Evolutionary conservation across 192 early-diverging fungal genomes (phyloP).

Genomic region (Backusella macrospora): DNA sequence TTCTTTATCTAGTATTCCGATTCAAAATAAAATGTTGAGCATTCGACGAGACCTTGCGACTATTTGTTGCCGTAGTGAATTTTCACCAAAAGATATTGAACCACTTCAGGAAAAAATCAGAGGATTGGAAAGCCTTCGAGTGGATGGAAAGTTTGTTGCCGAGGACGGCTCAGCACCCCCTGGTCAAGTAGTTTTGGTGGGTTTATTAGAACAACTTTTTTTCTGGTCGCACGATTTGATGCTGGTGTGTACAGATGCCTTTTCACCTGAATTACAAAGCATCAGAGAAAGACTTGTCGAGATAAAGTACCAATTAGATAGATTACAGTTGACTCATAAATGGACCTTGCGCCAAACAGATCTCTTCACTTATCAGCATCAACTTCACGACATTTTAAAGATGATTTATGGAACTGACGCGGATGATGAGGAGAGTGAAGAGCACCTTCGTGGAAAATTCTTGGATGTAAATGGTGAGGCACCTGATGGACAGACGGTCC

Average conservation of each 20-base stretch:
- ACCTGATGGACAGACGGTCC: slow-evolving; percentile 69
- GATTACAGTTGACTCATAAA: slow-evolving; percentile 69
- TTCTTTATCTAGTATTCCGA: slow-evolving; percentile 52
- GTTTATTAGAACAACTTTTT: slow-evolving; percentile 79
- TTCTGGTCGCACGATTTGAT: slow-evolving; percentile 81
- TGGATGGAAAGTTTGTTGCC: slow-evolving; percentile 81
- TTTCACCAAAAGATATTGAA: slow-evolving; percentile 42
- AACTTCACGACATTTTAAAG: slow-evolving; percentile 73
- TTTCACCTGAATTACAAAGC: slow-evolving; percentile 62
- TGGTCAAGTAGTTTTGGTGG: slow-evolving; percentile 84
- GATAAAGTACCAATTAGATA: slow-evolving; percentile 77
- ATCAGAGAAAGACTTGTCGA: slow-evolving; percentile 65
- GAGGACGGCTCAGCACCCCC: slow-evolving; percentile 67
- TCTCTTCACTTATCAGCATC: slow-evolving; percentile 69
- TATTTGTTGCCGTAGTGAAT: slow-evolving; percentile 41
- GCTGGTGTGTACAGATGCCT: slow-evolving; percentile 66
- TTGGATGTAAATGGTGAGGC: slow-evolving; percentile 59
- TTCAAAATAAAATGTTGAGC: slow-evolving; percentile 71
- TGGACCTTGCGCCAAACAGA: slow-evolving; percentile 83
- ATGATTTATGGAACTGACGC: slow-evolving; percentile 47
- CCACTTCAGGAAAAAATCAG: slow-evolving; percentile 73
- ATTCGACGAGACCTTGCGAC: slow-evolving; percentile 64
- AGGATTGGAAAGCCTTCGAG: slow-evolving; percentile 74
- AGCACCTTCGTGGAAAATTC: slow-evolving; percentile 46
- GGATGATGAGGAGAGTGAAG: not conserved